These are phyloP conservation scores for Bacidia gigantensis DNA, from an alignment of 495 filamentous ascomycete species.

Conservation along the genomic window DNA sequence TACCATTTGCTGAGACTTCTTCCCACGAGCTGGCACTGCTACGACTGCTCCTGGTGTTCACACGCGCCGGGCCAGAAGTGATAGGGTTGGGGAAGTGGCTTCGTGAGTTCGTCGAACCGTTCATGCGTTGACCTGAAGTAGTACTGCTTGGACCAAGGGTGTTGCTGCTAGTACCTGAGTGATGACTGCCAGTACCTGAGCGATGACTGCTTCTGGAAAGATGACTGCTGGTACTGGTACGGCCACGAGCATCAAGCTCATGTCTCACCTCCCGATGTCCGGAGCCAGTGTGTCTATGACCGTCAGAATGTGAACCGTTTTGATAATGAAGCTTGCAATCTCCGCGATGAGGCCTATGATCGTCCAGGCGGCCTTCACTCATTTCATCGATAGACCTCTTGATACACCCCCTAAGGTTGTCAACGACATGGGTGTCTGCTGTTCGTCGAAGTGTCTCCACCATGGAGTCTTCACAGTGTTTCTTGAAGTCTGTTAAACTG, in stretches of 20 bases:
- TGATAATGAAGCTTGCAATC: not conserved
- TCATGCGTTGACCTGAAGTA: too few species aligned
- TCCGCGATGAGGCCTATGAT: not conserved
- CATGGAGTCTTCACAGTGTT: not conserved
- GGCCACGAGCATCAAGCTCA: not conserved
- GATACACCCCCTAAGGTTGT: not conserved
- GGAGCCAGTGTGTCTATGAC: not conserved
- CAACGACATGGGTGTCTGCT: not conserved
- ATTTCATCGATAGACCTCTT: not conserved
- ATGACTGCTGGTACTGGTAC: too few species aligned
- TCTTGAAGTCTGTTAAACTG: not conserved
- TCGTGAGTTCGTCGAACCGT: too few species aligned
- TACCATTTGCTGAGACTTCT: not conserved
- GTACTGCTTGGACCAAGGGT: too few species aligned
- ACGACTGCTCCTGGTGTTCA: not conserved
- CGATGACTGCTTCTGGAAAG: too few species aligned
- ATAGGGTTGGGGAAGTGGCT: too few species aligned
- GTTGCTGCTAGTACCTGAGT: too few species aligned
- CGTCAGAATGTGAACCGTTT: not conserved
- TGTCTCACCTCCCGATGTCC: not conserved
- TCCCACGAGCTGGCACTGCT: too few species aligned
- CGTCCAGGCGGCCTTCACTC: not conserved
- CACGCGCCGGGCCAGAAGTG: not conserved
- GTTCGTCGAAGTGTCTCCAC: not conserved
- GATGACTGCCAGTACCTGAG: too few species aligned